Percentiles rank a stretch among this genome's conserved stretches.
phyloP scores from a whole-genome alignment of 2,329 filamentous ascomycete species.

The Huntiella omanensis region DNA sequence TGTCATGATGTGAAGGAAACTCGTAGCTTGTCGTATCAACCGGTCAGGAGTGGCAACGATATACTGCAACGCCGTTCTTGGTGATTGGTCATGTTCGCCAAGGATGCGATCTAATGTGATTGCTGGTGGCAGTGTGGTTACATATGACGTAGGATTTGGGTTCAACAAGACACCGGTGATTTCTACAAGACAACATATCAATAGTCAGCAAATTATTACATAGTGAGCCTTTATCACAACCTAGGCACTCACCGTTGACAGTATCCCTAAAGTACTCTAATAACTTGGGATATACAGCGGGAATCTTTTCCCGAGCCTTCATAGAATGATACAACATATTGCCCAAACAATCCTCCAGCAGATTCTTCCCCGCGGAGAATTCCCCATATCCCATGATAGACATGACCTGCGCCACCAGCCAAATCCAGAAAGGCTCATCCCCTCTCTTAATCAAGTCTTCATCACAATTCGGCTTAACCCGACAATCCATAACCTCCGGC shows the following conservation, averaged over 20 bases:
- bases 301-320: conserved; percentile 8
- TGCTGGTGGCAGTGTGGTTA: conserved; percentile 22
- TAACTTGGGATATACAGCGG: conserved; percentile 7
- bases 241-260: conserved; percentile 8
- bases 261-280: conserved; percentile 11
- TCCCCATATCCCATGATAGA: conserved; percentile 34
- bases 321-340: conserved; percentile 10
- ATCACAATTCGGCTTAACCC: conserved; percentile 22
- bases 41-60: conserved; percentile 22
- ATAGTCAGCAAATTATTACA: conserved; percentile 4
- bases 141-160: conserved; percentile 3
- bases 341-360: conserved; percentile 10
- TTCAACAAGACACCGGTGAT: conserved; percentile 10
- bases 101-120: conserved; percentile 20
- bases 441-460: conserved; percentile 30
- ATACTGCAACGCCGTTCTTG: conserved; percentile 21
- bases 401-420: conserved; percentile 41
- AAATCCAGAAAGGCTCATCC: conserved; percentile 44
- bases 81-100: conserved; percentile 12
- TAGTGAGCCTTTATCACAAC: neutral
- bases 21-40: conserved; percentile 26
- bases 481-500: conserved; percentile 43
- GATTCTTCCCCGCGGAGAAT: conserved; percentile 16
- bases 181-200: conserved; percentile 1
- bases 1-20: conserved; percentile 26